Base-by-base conservation (phyloP, 768 basidiomycete species). In the Porpolomopsis calyptriformis region DNA sequence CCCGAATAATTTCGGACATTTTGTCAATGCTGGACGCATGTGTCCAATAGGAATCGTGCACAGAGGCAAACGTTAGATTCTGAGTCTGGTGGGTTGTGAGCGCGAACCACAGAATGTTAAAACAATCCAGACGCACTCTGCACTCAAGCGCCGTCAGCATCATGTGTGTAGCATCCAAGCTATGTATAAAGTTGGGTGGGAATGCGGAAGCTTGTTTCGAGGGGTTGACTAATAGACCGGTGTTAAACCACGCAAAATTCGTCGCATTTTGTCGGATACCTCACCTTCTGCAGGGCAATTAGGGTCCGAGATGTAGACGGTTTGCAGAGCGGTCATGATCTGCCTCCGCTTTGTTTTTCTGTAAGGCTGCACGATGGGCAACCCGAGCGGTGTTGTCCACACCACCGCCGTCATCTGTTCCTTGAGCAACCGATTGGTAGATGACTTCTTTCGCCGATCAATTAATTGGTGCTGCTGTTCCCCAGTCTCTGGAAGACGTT, bases 11-110 rank as follows among this genome's bases (percentile, higher is more conserved):
- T 39, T 69, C 71, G 0, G 89, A 86, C 91, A 98, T 94, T 43
- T 78, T 66, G 63, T 96, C 88, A 45, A 97, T 83, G 52, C 73
- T 76, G 37, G 68, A 76, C 0, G 96, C 85, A 58, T 99, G 96
- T 3, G 94, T 97, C 96, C 96, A 99, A 65, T 97, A 99, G 1
- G 96, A 98, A 59, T 99, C 96, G 59, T 99, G 96, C 9, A 99
- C 96, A 1, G 91, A 87, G 1, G 94, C 93, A 61, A 97, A 98
- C 0, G 82, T 81, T 53, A 99, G 57, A 29, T 70, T 72, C 56
- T 75, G 76, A 10, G 80, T 75, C 86, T 91, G 55, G 2, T 31
- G 44, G 8, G 10, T 34, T 29, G 10, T 43, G 49, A 18, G 52
- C 25, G 43, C 37, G 44, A 54, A 8, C 25, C 37, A 19, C 43